These are phyloP conservation scores for Metarhizium rileyi DNA, from an alignment of 2,329 filamentous ascomycete species.

Conservation along the genomic window DNA sequence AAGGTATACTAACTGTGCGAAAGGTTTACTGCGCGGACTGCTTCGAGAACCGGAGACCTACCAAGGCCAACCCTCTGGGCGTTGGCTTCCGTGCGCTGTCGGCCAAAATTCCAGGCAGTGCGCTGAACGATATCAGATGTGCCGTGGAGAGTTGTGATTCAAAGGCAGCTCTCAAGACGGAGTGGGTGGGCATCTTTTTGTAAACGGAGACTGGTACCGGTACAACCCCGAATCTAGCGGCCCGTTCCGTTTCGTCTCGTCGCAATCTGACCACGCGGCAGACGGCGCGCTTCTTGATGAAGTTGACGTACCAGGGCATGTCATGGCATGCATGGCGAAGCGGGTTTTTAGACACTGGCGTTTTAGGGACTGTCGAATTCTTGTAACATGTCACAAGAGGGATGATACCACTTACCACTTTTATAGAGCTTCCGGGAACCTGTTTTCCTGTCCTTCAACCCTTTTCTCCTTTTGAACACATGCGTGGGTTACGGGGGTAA, in stretches of 20 bases:
- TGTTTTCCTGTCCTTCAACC: not conserved
- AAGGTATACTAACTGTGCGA: not conserved
- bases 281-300: not conserved
- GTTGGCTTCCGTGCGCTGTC: constrained; percentile 29
- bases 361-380: not conserved
- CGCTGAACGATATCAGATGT: constrained; percentile 34
- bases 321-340: not conserved
- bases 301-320: not conserved
- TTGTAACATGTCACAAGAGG: not conserved
- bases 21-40: constrained; percentile 56
- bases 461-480: not conserved
- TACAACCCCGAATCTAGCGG: too few relatives aligned
- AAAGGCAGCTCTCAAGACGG: constrained; percentile 42
- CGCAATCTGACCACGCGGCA: not conserved
- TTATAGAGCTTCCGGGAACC: not conserved
- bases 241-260: too few relatives aligned
- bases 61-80: constrained; percentile 21
- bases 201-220: constrained; percentile 15
- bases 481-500: too few relatives aligned
- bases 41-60: constrained; percentile 44
- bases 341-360: not conserved
- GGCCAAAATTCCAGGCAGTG: constrained; percentile 16
- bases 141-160: constrained; percentile 46
- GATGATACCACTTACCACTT: not conserved
- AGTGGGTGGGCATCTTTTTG: constrained; percentile 54